A percentile compares a stretch with the other conserved stretches of the same genome.
Evolutionary conservation across 2,329 filamentous ascomycete genomes (phyloP).

Genomic region (Helotiales sp.): DNA sequence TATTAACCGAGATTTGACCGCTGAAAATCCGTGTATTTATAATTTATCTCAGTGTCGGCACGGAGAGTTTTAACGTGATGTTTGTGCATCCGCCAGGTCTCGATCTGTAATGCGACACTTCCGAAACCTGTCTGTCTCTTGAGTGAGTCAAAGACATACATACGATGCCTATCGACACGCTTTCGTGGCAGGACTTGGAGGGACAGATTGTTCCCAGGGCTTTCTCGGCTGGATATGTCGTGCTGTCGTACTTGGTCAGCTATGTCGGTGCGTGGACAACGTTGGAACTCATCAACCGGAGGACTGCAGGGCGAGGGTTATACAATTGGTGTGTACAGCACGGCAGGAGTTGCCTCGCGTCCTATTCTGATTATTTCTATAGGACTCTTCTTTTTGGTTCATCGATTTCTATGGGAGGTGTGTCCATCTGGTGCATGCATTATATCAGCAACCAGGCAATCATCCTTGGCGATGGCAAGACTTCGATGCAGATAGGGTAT

Average conservation of each 20-base stretch:
- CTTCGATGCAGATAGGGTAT: constrained; percentile 74
- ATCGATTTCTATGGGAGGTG: constrained; percentile 73
- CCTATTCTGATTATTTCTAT: not conserved
- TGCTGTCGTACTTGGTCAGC: constrained; percentile 71
- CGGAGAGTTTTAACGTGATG: no score
- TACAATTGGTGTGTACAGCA: constrained; percentile 81
- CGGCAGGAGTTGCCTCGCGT: constrained; percentile 36
- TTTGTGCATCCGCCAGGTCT: no score
- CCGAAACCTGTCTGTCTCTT: no score
- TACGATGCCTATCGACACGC: no score
- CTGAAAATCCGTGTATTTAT: no score
- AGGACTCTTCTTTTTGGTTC: constrained; percentile 68
- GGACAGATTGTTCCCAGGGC: constrained; percentile 26
- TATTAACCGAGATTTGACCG: no score
- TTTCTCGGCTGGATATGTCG: constrained; percentile 63
- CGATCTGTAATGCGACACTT: no score
- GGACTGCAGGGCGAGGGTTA: constrained; percentile 69
- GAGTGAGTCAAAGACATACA: no score
- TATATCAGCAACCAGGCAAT: constrained; percentile 85
- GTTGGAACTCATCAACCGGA: constrained; percentile 78
- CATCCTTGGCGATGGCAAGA: constrained; percentile 65
- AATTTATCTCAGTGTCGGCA: no score
- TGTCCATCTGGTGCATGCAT: constrained; percentile 79
- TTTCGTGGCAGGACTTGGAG: constrained; percentile 6
- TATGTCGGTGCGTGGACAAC: constrained; percentile 78